phyloP scores from a whole-genome alignment of 768 basidiomycete genomes.

The Leccinum pellstonianum region DNA sequence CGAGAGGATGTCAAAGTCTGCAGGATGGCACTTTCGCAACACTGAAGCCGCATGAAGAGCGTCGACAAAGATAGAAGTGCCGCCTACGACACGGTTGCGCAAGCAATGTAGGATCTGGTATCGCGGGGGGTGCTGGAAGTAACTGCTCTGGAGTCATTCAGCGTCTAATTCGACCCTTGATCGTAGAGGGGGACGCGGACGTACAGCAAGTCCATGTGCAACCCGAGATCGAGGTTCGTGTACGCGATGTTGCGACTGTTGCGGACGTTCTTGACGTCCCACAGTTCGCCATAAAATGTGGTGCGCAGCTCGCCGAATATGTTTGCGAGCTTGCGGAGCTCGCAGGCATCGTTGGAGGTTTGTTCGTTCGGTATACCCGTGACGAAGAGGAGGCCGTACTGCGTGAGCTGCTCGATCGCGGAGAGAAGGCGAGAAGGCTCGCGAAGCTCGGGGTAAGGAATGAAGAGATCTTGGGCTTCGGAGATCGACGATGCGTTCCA shows the following conservation, averaged over 20 bases:
- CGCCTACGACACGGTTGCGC: conserved; percentile 79
- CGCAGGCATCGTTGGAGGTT: conserved; percentile 62
- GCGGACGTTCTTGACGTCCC: conserved; percentile 79
- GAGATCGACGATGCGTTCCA: conserved; percentile 50
- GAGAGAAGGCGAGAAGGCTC: conserved; percentile 46
- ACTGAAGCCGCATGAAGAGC: conserved; percentile 60
- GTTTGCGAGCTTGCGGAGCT: conserved; percentile 62
- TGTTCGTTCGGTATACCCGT: conserved; percentile 62
- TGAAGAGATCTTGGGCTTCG: conserved; percentile 44
- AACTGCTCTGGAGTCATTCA: conserved; percentile 45
- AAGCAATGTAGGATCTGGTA: conserved; percentile 93
- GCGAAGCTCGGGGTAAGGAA: conserved; percentile 53
- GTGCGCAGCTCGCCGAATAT: conserved; percentile 73
- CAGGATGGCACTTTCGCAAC: conserved; percentile 45
- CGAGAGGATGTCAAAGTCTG: conserved; percentile 57
- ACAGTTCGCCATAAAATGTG: conserved; percentile 88
- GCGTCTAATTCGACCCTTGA: background rate
- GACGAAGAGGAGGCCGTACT: conserved; percentile 73
- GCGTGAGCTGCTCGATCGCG: conserved; percentile 68
- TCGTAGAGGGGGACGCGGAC: conserved; percentile 30
- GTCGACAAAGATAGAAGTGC: conserved; percentile 86
- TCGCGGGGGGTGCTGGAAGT: conserved; percentile 87
- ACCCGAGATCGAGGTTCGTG: conserved; percentile 81
- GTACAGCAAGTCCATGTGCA: conserved; percentile 92
- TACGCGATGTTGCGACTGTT: conserved; percentile 92